phyloP scores from a whole-genome alignment of 345 rosid species.

The Psidium guajava region DNA sequence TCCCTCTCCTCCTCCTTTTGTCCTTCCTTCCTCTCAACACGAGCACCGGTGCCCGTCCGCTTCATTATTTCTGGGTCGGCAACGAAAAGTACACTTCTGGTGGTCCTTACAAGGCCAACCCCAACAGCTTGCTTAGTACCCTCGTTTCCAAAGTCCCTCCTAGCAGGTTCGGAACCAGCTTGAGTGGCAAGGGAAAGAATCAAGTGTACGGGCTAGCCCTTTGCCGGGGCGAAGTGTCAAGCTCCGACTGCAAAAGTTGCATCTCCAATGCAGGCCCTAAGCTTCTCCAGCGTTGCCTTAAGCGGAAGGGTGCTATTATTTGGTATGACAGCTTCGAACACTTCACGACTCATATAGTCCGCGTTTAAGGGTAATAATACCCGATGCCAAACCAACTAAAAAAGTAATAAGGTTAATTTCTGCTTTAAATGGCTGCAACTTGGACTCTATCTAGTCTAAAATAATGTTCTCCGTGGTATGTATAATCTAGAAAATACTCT shows the following conservation, averaged over 20 bases:
- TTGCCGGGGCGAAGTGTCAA: slow-evolving; percentile 24
- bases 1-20: not conserved
- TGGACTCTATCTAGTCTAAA: not conserved
- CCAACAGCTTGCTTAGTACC: slow-evolving; percentile 3
- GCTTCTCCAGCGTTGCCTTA: slow-evolving; percentile 18
- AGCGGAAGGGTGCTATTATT: slow-evolving; percentile 21
- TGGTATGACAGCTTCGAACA: slow-evolving; percentile 13
- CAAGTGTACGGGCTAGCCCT: slow-evolving; percentile 21
- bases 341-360: not conserved
- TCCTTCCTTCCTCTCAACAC: slow-evolving; percentile 15
- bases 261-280: slow-evolving; percentile 16
- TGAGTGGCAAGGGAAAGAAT: slow-evolving; percentile 4
- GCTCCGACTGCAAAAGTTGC: slow-evolving; percentile 21
- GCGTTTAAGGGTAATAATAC: not conserved
- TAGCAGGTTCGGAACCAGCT: slow-evolving; percentile 11
- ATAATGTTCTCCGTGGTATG: not conserved
- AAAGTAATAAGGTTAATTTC: slow-evolving; percentile 5
- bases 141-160: slow-evolving; percentile 11
- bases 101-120: slow-evolving; percentile 17
- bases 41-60: slow-evolving; percentile 12
- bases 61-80: slow-evolving; percentile 24
- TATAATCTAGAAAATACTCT: not conserved
- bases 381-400: not conserved
- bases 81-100: slow-evolving; percentile 13
- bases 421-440: not conserved